Evolutionary conservation across 495 filamentous ascomycete genomes (phyloP).

Genomic region (Podospora anserina): DNA sequence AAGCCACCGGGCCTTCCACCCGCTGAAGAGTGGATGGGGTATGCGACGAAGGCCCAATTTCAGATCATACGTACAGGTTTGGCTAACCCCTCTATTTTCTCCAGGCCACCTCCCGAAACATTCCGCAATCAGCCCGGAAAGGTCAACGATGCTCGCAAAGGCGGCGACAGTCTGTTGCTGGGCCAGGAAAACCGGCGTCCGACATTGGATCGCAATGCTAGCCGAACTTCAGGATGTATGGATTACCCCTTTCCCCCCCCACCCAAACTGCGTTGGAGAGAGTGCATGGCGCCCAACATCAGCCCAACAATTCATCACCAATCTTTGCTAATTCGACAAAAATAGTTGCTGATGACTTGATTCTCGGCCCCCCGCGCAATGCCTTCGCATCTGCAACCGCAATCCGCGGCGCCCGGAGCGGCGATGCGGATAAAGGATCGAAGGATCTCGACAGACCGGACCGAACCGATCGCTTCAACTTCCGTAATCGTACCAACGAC

Average conservation of each 20-base stretch:
- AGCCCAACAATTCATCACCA: conserved; percentile 13
- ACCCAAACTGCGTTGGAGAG: neutral
- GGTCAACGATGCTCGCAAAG: conserved; percentile 42
- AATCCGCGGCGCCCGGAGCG: conserved; percentile 44
- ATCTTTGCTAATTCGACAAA: neutral
- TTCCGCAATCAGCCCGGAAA: conserved; percentile 39
- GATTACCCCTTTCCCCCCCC: neutral
- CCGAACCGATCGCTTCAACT: conserved; percentile 65
- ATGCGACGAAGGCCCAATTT: conserved; percentile 17
- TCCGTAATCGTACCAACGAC: conserved; percentile 65
- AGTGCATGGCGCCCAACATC: conserved; percentile 2
- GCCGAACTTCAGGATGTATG: conserved; percentile 53
- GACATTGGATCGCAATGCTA: conserved; percentile 59
- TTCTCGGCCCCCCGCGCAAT: conserved; percentile 84
- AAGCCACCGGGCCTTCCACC: conserved; percentile 81
- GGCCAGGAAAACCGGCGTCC: conserved; percentile 57
- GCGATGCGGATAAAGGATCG: conserved; percentile 47
- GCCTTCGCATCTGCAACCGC: conserved; percentile 79
- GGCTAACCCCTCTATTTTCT: neutral
- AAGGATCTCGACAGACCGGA: conserved; percentile 55
- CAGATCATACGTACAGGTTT: conserved; percentile 5
- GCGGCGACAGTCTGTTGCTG: conserved; percentile 40
- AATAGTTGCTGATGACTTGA: conserved; percentile 70
- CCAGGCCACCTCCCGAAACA: conserved; percentile 44
- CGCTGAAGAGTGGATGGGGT: conserved; percentile 99